These are phyloP conservation scores for Diaporthe destruens DNA, from an alignment of 2,329 filamentous ascomycete genomes.

Conservation along the genomic window DNA sequence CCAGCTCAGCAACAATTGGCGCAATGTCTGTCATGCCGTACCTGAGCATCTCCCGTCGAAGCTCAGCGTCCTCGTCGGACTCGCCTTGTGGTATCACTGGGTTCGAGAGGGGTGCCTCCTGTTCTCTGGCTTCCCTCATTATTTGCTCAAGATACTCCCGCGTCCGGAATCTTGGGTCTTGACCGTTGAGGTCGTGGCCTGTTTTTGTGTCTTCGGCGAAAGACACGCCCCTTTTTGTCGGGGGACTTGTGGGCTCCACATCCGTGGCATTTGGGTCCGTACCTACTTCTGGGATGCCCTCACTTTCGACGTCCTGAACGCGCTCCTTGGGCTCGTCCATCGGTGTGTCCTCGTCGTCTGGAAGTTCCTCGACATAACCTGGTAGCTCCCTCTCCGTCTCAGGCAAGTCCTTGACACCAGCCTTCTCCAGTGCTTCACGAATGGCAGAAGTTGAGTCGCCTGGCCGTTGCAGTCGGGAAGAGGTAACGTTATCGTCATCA, in stretches of 20 bases:
- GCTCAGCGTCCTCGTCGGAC: conserved; percentile 80
- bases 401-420: conserved; percentile 67
- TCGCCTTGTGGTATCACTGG: conserved; percentile 79
- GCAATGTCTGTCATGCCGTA: conserved; percentile 92
- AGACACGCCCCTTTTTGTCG: conserved; percentile 67
- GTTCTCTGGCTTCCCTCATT: conserved; percentile 67
- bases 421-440: conserved; percentile 79
- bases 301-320: neutral
- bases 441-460: conserved; percentile 75
- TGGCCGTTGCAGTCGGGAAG: conserved; percentile 74
- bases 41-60: conserved; percentile 89
- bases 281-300: neutral
- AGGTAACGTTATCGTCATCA: conserved; percentile 87
- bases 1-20: conserved; percentile 90
- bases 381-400: conserved; percentile 37
- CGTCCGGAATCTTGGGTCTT: conserved; percentile 53
- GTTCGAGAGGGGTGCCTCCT: conserved; percentile 61
- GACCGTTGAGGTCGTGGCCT: conserved; percentile 48
- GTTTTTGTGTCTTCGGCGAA: conserved; percentile 73
- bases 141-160: conserved; percentile 66
- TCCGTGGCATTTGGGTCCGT: neutral
- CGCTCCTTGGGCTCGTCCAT: neutral
- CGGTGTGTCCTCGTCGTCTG: conserved; percentile 13
- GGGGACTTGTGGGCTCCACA: neutral
- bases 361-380: neutral